Evolutionary conservation across 202 grass and related monocot species (phyloP).

Genomic region (Panicum virgatum): DNA sequence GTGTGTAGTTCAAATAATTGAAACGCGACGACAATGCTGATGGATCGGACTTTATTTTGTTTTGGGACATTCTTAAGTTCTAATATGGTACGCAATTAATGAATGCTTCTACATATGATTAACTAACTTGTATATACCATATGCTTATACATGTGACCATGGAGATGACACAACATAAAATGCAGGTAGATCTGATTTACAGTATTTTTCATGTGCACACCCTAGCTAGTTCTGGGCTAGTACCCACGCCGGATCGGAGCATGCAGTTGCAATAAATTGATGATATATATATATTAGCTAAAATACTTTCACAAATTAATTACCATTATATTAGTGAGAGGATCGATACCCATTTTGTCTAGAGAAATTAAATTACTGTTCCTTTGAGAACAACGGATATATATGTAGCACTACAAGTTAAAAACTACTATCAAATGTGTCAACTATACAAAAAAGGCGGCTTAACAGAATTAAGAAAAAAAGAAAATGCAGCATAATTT

Average conservation of each 20-base stretch:
- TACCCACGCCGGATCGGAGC: too few species aligned
- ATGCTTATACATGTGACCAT: neutral
- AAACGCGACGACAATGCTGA: too few species aligned
- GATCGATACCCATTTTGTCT: neutral
- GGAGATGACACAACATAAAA: constrained; percentile 33
- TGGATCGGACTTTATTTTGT: too few species aligned
- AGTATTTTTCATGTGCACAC: neutral
- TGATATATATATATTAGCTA: neutral
- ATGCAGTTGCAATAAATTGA: neutral
- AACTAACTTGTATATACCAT: too few species aligned
- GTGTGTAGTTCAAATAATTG: neutral
- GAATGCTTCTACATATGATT: too few species aligned
- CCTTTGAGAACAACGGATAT: neutral
- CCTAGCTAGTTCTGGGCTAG: neutral
- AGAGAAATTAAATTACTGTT: neutral
- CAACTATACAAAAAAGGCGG: neutral
- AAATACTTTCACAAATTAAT: neutral
- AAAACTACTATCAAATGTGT: neutral
- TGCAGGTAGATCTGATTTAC: constrained; percentile 18
- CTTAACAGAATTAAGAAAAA: neutral
- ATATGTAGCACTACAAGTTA: neutral
- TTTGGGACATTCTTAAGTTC: too few species aligned
- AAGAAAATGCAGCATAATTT: neutral
- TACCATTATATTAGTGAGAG: neutral
- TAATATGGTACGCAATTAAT: too few species aligned